Percentiles rank a stretch among this genome's conserved stretches.
Conservation (phyloP, 2,329 filamentous ascomycete species). For the Exophiala calicioides region DNA sequence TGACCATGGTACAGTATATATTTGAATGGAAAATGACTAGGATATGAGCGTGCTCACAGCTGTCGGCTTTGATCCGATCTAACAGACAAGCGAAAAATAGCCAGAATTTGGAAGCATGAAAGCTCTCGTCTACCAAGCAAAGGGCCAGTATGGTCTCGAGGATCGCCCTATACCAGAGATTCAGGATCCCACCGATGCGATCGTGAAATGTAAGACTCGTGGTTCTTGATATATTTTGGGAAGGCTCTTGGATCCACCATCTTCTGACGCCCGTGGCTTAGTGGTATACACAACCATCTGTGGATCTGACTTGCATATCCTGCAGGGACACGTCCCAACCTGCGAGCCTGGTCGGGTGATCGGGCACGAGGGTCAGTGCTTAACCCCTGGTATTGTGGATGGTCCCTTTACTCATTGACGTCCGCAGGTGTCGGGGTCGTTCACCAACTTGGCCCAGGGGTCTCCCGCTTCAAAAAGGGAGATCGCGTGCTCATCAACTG, state of each 20-base stretch:
- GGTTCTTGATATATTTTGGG: too few relatives aligned
- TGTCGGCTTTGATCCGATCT: too few relatives aligned
- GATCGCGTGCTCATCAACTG: constrained; percentile 56
- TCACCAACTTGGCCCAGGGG: constrained; percentile 46
- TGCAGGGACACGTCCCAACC: constrained; percentile 55
- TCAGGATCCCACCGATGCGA: constrained; percentile 48
- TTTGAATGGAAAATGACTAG: too few relatives aligned
- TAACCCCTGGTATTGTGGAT: not conserved
- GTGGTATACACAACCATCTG: constrained; percentile 54
- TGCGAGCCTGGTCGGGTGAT: constrained; percentile 50
- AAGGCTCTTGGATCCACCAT: too few relatives aligned
- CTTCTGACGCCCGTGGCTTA: too few relatives aligned
- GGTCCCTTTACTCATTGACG: not conserved
- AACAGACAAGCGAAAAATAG: too few relatives aligned
- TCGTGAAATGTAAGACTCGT: constrained; percentile 42
- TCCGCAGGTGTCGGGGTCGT: constrained; percentile 47
- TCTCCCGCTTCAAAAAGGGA: constrained; percentile 50
- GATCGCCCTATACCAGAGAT: constrained; percentile 48
- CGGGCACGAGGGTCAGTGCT: constrained; percentile 52
- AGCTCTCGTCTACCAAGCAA: constrained; percentile 48
- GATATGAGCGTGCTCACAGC: too few relatives aligned
- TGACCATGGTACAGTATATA: too few relatives aligned
- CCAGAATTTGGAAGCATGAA: too few relatives aligned
- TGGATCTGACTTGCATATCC: constrained; percentile 59
- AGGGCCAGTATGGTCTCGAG: constrained; percentile 40